These are phyloP conservation scores for Metschnikowia reukaufii DNA, from an alignment of 805 yeast genomes.

Conservation along the genomic window DNA sequence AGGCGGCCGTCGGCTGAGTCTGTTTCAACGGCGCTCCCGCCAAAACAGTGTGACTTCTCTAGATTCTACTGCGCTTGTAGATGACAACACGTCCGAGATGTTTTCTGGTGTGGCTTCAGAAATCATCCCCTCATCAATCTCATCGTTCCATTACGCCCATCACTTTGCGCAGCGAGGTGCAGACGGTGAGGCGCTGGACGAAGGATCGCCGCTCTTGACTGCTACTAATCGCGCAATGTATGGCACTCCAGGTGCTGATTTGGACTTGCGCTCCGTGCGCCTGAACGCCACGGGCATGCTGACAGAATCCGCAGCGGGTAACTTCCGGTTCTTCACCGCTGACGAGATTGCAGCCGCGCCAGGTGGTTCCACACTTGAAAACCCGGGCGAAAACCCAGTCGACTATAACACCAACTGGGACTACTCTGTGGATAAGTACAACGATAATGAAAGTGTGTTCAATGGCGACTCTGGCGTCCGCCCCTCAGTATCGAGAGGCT, in stretches of 20 bases:
- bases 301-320: slow-evolving; percentile 29
- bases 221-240: slow-evolving; percentile 14
- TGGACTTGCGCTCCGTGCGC: slow-evolving; percentile 34
- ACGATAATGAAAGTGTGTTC: slow-evolving; percentile 20
- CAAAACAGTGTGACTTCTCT: slow-evolving; percentile 35
- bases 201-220: slow-evolving; percentile 37
- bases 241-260: slow-evolving; percentile 21
- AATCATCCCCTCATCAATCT: slow-evolving; percentile 72
- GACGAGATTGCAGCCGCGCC: slow-evolving; percentile 85
- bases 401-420: slow-evolving; percentile 81
- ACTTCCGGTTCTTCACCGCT: slow-evolving; percentile 79
- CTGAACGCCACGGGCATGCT: slow-evolving; percentile 40
- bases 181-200: slow-evolving; percentile 23
- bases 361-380: slow-evolving; percentile 77
- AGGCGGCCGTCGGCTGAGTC: slow-evolving; percentile 28
- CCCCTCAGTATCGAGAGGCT: slow-evolving; percentile 3
- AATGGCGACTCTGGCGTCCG: slow-evolving; percentile 10
- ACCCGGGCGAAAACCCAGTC: slow-evolving; percentile 48
- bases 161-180: slow-evolving; percentile 36
- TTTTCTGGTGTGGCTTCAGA: slow-evolving; percentile 78
- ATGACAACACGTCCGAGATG: slow-evolving; percentile 68
- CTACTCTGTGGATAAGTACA: slow-evolving; percentile 50
- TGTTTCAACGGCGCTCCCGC: slow-evolving; percentile 27
- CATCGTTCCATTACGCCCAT: slow-evolving; percentile 73
- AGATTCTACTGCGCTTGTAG: slow-evolving; percentile 35